phyloP scores from a whole-genome alignment of 208 protist species.

The Leishmania aethiopica region DNA sequence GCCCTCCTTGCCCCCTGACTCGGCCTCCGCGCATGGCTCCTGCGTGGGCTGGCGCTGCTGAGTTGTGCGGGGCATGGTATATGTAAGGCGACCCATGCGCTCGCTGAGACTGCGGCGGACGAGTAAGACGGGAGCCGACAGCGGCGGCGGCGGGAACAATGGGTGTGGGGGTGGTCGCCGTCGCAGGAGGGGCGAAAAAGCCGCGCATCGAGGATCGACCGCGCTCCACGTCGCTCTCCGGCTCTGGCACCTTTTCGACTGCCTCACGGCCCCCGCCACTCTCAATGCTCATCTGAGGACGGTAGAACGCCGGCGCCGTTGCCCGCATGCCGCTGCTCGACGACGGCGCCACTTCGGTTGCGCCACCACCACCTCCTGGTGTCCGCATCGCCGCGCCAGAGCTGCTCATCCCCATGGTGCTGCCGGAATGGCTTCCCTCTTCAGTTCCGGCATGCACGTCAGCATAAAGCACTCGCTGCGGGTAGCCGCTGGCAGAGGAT shows the following conservation, averaged over 20 bases:
- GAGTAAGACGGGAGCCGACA: background rate
- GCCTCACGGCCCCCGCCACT: background rate
- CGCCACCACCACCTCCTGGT: background rate
- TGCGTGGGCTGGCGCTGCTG: background rate
- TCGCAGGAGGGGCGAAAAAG: conserved; percentile 3
- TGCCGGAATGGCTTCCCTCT: background rate
- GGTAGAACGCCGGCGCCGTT: conserved; percentile 16
- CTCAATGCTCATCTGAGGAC: background rate
- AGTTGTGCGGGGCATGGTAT: background rate
- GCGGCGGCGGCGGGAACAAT: background rate
- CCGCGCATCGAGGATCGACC: conserved; percentile 18
- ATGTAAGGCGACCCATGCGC: background rate
- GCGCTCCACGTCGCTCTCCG: background rate
- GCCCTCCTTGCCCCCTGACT: background rate
- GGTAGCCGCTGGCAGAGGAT: background rate
- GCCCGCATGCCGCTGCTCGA: conserved; percentile 13
- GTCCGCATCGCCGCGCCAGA: background rate
- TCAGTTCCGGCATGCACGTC: background rate
- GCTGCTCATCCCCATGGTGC: background rate
- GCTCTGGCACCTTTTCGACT: conserved; percentile 4
- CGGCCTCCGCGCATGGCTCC: background rate
- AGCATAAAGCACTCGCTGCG: background rate
- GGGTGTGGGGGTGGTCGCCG: background rate
- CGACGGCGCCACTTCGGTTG: background rate
- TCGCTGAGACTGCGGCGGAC: background rate